A percentile compares a stretch with the other conserved stretches of the same genome.
Evolutionary conservation across 2,329 filamentous ascomycete genomes (phyloP).

Genomic region (Alternaria rosae): DNA sequence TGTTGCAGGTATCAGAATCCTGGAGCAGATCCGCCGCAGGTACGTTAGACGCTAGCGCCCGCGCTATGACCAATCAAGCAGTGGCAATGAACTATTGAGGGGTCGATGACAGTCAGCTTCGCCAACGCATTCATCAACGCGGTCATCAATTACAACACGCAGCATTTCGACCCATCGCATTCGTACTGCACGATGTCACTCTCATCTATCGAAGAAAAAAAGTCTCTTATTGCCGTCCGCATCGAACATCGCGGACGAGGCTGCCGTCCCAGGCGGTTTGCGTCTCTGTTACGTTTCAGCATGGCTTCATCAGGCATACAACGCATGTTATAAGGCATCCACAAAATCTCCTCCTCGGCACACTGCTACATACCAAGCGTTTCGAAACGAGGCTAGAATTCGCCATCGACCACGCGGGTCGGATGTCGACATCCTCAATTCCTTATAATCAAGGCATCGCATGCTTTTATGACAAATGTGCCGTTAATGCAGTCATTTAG

Average conservation of each 20-base stretch:
- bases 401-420: background rate
- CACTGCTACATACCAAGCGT: constrained; percentile 5
- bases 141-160: background rate
- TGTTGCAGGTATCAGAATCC: constrained; percentile 29
- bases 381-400: constrained; percentile 2
- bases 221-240: background rate
- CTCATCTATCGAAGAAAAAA: background rate
- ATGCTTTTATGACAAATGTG: background rate
- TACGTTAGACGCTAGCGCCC: constrained; percentile 24
- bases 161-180: background rate
- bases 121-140: background rate
- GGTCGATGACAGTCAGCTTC: background rate
- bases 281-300: constrained; percentile 33
- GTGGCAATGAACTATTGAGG: constrained; percentile 17
- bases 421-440: background rate
- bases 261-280: constrained; percentile 23
- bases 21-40: constrained; percentile 28
- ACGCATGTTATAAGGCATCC: constrained; percentile 8
- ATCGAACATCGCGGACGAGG: constrained; percentile 4
- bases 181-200: fast-evolving
- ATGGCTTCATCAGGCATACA: constrained; percentile 20
- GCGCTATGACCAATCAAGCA: constrained; percentile 16
- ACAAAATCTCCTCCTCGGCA: constrained; percentile 7
- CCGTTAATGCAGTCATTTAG: background rate
- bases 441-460: background rate